Percentiles rank a stretch among this genome's conserved stretches.
Conservation (phyloP, 1,284 basidiomycete species). For the Heterobasidion irregulare region DNA sequence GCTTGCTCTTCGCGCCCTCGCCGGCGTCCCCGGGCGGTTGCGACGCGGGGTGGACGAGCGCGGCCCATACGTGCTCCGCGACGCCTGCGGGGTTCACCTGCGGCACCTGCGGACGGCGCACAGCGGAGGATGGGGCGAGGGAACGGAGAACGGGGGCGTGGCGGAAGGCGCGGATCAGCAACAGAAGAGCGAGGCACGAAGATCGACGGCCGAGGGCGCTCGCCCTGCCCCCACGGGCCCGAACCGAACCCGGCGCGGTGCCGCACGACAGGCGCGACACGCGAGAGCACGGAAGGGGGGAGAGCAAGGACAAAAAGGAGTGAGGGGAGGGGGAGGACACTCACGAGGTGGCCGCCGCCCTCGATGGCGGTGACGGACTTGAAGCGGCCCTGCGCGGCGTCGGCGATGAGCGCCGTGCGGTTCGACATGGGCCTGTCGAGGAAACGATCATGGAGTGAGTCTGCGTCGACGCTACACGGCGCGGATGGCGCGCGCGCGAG, state of each 20-base stretch:
- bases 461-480: too few species aligned
- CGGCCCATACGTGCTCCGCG: background rate
- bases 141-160: background rate
- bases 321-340: slow-evolving; percentile 2
- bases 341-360: slow-evolving; percentile 24
- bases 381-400: slow-evolving; percentile 25
- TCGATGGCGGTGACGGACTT: slow-evolving; percentile 23
- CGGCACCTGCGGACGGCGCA: background rate
- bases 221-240: too few species aligned
- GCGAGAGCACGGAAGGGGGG: too few species aligned
- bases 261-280: too few species aligned
- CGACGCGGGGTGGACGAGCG: background rate
- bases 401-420: slow-evolving; percentile 30
- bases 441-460: too few species aligned
- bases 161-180: background rate
- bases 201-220: too few species aligned
- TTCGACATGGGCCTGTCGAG: slow-evolving; percentile 25
- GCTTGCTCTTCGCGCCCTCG: background rate
- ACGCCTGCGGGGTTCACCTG: slow-evolving; percentile 3
- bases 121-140: too few species aligned
- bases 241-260: too few species aligned
- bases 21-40: background rate
- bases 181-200: too few species aligned
- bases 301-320: too few species aligned
- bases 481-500: background rate